Evolutionary conservation across 2,329 filamentous ascomycete species (phyloP).

Genomic region (Cladorrhinum sp.): DNA sequence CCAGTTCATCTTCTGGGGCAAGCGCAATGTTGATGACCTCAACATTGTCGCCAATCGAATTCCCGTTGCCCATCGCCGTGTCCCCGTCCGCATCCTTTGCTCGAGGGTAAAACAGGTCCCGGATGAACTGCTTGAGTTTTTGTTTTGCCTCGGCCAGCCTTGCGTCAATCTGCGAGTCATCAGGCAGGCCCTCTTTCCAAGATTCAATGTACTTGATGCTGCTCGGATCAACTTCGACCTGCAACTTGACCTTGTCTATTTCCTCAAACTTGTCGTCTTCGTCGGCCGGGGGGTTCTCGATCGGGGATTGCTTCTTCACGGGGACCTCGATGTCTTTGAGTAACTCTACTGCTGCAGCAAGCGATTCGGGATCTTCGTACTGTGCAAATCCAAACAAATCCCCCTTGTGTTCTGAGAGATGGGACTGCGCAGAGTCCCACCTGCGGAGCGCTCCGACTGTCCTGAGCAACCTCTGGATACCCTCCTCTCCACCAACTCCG

Average conservation of each 20-base stretch:
- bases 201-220: slow-evolving; percentile 84
- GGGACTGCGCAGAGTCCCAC: slow-evolving; percentile 72
- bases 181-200: slow-evolving; percentile 65
- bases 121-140: slow-evolving; percentile 65
- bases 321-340: slow-evolving; percentile 81
- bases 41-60: slow-evolving; percentile 57
- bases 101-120: slow-evolving; percentile 68
- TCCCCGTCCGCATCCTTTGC: slow-evolving; percentile 64
- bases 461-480: slow-evolving; percentile 72
- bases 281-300: slow-evolving; percentile 30
- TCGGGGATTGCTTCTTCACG: slow-evolving; percentile 64
- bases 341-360: slow-evolving; percentile 80
- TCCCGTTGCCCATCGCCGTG: slow-evolving; percentile 63
- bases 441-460: slow-evolving; percentile 76
- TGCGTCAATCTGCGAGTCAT: slow-evolving; percentile 61
- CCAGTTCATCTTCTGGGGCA: slow-evolving; percentile 84
- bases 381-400: slow-evolving; percentile 93
- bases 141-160: slow-evolving; percentile 67
- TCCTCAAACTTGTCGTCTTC: slow-evolving; percentile 47
- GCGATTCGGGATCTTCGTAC: slow-evolving; percentile 85
- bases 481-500: slow-evolving; percentile 71
- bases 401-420: slow-evolving; percentile 66
- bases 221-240: slow-evolving; percentile 76
- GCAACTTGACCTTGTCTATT: slow-evolving; percentile 67
- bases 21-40: slow-evolving; percentile 90